Evolutionary conservation across 139 green algal species (phyloP), one percentile per base, ranked within the genome.

Genomic region (Volvox reticuliferus): DNA sequence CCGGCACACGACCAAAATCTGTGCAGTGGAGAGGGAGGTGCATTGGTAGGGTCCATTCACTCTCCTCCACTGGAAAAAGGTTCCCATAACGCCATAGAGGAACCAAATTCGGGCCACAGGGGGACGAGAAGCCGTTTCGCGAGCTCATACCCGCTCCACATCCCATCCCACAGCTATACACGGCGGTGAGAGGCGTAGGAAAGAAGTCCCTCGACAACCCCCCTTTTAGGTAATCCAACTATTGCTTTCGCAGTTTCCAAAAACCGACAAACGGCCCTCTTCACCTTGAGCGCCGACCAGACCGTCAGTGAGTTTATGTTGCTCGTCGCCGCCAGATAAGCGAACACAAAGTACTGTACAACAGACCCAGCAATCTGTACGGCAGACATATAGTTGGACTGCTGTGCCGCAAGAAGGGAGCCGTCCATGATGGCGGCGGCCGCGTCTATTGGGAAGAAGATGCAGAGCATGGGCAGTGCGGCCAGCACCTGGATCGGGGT

Each of bases 401-500:
- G 93, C 62, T 93, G 93, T 33, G 94, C 93, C 12, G 94, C 94
- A 36, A 96, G 92, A n/a, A 96, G 76, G 1, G 88, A 91, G 16
- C 94, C 94, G 73, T 96, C 94, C 91, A 95, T 91, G 78, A 96
- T 95, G 68, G 82, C 91, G 0, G 91, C 93, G 0, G 80, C 91
- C 0, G 94, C 94, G 78, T 96, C 94, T 3, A 95, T 24, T 1
- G 94, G 92, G 68, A 96, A 94, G 55, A 93, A 91, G 12, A 85
- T 0, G 71, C 75, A 88, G 2, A 96, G 79, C 55, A 96, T 30
- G 28, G 94, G 94, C 67, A 96, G 86, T 5, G 93, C 91, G 2
- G 63, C 9, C 61, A 95, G 1, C 0, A 95, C 93, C 91, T 95
- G 76, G 22, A 36, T 22, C 65, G 2, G 22, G 67, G 20, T 18